Percentiles rank a stretch among this genome's conserved stretches.
phyloP scores from a whole-genome alignment of 2,329 filamentous ascomycete genomes.

The Microdochium nivale region DNA sequence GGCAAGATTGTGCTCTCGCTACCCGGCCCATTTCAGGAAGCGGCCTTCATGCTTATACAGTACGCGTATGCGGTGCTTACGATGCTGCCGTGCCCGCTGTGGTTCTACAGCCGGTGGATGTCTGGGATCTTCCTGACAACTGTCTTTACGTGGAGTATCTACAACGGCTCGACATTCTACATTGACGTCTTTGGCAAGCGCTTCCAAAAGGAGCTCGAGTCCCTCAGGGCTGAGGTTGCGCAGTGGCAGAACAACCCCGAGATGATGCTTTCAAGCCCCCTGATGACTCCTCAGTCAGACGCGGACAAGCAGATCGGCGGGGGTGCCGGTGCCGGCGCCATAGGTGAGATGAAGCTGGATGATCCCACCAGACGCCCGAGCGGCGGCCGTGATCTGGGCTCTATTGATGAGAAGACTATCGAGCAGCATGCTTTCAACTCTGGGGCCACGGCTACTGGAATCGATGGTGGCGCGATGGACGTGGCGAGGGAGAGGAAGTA shows the following conservation, averaged over 20 bases:
- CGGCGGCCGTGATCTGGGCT: slow-evolving; percentile 15
- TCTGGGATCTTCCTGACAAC: slow-evolving; percentile 67
- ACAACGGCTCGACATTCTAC: slow-evolving; percentile 96
- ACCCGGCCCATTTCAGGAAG: slow-evolving; percentile 69
- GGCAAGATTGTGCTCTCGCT: slow-evolving; percentile 76
- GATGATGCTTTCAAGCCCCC: slow-evolving; percentile 26
- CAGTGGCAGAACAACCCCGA: slow-evolving; percentile 70
- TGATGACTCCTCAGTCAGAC: slow-evolving; percentile 25
- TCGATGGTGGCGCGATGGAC: slow-evolving; percentile 36
- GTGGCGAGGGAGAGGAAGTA: slow-evolving; percentile 37
- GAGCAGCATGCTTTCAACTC: slow-evolving; percentile 5
- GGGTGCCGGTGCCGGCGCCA: slow-evolving; percentile 6
- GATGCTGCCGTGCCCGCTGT: slow-evolving; percentile 89
- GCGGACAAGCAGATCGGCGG: slow-evolving; percentile 7
- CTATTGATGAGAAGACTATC: slow-evolving; percentile 39
- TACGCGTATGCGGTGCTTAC: slow-evolving; percentile 85
- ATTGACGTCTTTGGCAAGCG: slow-evolving; percentile 96
- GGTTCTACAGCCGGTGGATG: slow-evolving; percentile 84
- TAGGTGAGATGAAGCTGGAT: slow-evolving; percentile 8
- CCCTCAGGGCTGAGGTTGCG: slow-evolving; percentile 77
- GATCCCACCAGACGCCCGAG: slow-evolving; percentile 12
- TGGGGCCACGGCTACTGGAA: slow-evolving; percentile 25
- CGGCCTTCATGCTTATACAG: slow-evolving; percentile 93
- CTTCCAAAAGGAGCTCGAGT: slow-evolving; percentile 93
- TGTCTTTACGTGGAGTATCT: slow-evolving; percentile 91